Evolutionary conservation across 2,329 filamentous ascomycete species (phyloP).

Genomic region (Ophiostoma ulmi): DNA sequence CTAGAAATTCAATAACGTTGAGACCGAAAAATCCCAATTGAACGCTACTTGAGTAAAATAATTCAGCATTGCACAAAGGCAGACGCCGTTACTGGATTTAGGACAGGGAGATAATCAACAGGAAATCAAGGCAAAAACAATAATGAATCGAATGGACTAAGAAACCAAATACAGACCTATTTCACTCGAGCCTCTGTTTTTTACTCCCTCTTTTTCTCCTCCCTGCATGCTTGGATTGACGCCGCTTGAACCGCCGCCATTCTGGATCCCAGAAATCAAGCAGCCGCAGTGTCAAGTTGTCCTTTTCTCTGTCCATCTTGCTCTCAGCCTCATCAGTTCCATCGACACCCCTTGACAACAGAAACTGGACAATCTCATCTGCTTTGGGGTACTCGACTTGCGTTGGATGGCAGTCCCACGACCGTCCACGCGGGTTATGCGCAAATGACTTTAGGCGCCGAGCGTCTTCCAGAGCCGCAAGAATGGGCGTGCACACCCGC

Average conservation of each 20-base stretch:
- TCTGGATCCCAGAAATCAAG: constrained; percentile 22
- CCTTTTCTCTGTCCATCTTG: background rate
- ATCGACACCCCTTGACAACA: constrained; percentile 16
- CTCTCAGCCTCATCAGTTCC: background rate
- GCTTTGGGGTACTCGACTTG: constrained; percentile 15
- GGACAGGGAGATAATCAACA: background rate
- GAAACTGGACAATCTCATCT: constrained; percentile 15
- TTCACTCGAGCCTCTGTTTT: constrained; percentile 8
- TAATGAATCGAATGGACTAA: too few relatives aligned
- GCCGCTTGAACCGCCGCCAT: constrained; percentile 16
- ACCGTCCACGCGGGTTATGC: constrained; percentile 20
- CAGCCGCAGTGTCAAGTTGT: constrained; percentile 16
- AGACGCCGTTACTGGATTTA: background rate
- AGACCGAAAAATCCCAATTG: background rate
- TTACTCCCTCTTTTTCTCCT: background rate
- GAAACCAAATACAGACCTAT: background rate
- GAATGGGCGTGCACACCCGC: constrained; percentile 7
- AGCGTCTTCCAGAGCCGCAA: constrained; percentile 16
- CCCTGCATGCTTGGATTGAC: background rate
- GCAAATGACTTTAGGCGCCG: constrained; percentile 17
- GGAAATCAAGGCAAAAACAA: background rate
- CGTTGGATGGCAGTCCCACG: constrained; percentile 24
- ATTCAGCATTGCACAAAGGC: background rate
- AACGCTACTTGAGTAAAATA: background rate
- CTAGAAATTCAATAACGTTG: background rate